These are phyloP conservation scores for Brasilioporus rufonigricans DNA, from an alignment of 768 basidiomycete species.

Conservation along the genomic window DNA sequence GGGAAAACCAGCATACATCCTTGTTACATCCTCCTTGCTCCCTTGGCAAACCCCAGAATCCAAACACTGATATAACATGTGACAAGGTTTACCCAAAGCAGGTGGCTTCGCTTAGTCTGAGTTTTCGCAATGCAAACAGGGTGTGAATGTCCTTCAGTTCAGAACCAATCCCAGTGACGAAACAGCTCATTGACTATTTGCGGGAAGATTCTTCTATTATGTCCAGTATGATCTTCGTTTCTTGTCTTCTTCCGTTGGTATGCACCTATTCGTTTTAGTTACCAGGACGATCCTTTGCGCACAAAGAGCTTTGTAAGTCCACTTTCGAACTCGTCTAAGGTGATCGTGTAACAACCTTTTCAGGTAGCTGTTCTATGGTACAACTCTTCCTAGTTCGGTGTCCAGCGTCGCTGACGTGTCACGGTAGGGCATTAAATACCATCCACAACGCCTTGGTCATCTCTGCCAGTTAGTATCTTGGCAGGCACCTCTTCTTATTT, in stretches of 20 bases:
- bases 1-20: no score
- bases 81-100: no score
- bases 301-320: conserved; percentile 11
- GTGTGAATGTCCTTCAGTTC: not conserved
- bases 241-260: not conserved
- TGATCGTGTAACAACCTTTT: not conserved
- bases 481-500: not conserved
- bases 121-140: no score
- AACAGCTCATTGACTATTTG: not conserved
- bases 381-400: no score
- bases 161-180: not conserved
- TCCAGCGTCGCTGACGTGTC: not conserved
- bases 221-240: not conserved
- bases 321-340: not conserved
- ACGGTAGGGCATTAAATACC: not conserved
- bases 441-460: conserved; percentile 7
- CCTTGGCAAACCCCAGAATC: no score
- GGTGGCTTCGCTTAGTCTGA: no score
- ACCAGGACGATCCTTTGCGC: not conserved
- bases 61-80: no score
- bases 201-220: conserved; percentile 9
- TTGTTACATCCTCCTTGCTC: no score
- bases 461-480: conserved; percentile 7
- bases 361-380: conserved; percentile 8
- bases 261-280: not conserved